phyloP scores from a whole-genome alignment of 2,329 filamentous ascomycete genomes.

The Trichoderma sp. region DNA sequence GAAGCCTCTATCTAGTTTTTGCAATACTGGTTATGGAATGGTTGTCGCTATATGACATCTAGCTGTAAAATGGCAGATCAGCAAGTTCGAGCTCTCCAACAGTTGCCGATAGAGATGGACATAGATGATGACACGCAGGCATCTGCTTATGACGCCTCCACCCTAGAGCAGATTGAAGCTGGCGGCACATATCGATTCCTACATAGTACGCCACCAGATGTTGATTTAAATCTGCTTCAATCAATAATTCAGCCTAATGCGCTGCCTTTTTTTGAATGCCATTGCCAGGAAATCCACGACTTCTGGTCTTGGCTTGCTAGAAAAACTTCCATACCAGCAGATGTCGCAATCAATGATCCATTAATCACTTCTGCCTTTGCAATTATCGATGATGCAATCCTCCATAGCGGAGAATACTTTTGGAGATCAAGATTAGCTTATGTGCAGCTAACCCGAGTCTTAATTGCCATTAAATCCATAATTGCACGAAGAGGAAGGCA shows the following conservation, averaged over 20 bases:
- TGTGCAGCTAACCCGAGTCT: not conserved
- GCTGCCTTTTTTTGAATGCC: constrained; percentile 2
- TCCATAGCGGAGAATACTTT: not conserved
- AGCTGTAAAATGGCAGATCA: not conserved
- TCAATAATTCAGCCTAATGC: constrained; percentile 6
- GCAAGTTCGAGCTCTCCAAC: not conserved
- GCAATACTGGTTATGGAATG: no score
- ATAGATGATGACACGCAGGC: not conserved
- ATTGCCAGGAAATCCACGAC: constrained; percentile 14
- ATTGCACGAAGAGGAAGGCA: constrained; percentile 12
- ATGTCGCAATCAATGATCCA: not conserved
- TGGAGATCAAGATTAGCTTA: constrained; percentile 13
- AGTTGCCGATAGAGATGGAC: constrained; percentile 12
- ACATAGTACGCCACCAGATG: constrained; percentile 1
- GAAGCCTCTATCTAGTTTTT: no score
- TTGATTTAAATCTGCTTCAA: constrained; percentile 13
- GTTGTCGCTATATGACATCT: no score
- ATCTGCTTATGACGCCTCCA: not conserved
- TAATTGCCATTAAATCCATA: not conserved
- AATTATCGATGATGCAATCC: constrained; percentile 6
- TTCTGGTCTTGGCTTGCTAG: constrained; percentile 16
- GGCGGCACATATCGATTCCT: not conserved
- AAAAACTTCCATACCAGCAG: constrained; percentile 5
- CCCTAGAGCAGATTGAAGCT: not conserved
- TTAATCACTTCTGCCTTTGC: constrained; percentile 8